Evolutionary conservation across 106 monocot genomes (phyloP), one percentile per base, ranked within the genome.

Genomic region (Apostasia shenzhenica): DNA sequence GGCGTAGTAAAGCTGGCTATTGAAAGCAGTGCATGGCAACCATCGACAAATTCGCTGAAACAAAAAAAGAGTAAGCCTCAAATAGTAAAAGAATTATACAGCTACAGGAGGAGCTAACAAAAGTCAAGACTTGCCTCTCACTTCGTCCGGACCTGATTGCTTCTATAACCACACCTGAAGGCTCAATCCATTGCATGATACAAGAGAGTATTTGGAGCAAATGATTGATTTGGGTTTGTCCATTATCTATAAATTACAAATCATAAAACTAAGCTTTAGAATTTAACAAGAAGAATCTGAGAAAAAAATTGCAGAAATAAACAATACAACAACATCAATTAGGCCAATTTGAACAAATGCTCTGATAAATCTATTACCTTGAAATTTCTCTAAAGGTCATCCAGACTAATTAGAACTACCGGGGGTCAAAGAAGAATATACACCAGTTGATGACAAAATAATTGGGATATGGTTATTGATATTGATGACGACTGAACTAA

Each of bases 11-110:
- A 60, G 66, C 83, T 85, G 56, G 87, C 92, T 41, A 99, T 77
- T 60, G 97, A 93, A 74, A 99, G 90, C 69, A 99, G 77, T 55
- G 70, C 81, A 73, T 92, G 97, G 72, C 92, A 99, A 70, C 87
- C 97, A 78, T 99, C 97, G 66, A 92, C 61, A 54, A 99, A 75
- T 75, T 99, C 97, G 77, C 92, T 97, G 73, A 9, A 76, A 7
- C 10, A 73, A 67, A 55, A 44, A 54, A 50, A 47, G 44, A 70
- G 13, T 10, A 69, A 59, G 12, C 11, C 37, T 62, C 45, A 11
- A 55, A 70, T 44, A 53, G 42, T 12, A 5, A 14, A 75, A 56
- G 41, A 14, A 13, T 9, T 65, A 65, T 48, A 63, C 1, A 45
- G n/a, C 63, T 7, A 46, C n/a, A 46, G 40, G 45, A 63, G 0